phyloP scores from a whole-genome alignment of 2,329 filamentous ascomycete genomes.

The Hymenotorrendiella dingleyae region DNA sequence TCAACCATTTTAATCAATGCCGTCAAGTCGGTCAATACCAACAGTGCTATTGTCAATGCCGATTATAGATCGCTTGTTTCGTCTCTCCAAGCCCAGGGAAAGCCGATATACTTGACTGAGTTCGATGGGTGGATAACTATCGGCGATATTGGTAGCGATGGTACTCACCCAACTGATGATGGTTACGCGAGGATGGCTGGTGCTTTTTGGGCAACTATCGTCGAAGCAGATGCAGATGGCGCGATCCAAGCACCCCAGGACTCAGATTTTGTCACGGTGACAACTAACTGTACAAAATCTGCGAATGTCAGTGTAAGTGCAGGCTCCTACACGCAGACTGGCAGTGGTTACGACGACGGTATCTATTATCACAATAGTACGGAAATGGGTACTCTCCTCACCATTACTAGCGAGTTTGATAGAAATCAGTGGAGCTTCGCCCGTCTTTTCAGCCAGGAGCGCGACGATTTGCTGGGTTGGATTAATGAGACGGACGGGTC shows the following conservation, averaged over 20 bases:
- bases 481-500: neutral
- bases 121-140: neutral
- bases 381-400: neutral
- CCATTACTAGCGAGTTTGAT: neutral
- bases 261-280: neutral
- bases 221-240: neutral
- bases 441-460: neutral
- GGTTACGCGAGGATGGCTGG: neutral
- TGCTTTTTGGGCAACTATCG: neutral
- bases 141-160: neutral
- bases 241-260: neutral
- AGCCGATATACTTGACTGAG: neutral
- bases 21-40: neutral
- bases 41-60: neutral
- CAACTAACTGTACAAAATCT: neutral
- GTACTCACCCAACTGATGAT: neutral
- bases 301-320: neutral
- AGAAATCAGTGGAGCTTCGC: neutral
- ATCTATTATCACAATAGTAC: neutral
- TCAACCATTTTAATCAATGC: neutral
- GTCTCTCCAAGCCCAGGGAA: neutral
- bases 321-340: neutral
- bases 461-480: neutral
- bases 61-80: neutral
- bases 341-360: neutral